Base-by-base conservation (phyloP, 495 filamentous ascomycete species). In the Paragyromitra xinjiangensis region DNA sequence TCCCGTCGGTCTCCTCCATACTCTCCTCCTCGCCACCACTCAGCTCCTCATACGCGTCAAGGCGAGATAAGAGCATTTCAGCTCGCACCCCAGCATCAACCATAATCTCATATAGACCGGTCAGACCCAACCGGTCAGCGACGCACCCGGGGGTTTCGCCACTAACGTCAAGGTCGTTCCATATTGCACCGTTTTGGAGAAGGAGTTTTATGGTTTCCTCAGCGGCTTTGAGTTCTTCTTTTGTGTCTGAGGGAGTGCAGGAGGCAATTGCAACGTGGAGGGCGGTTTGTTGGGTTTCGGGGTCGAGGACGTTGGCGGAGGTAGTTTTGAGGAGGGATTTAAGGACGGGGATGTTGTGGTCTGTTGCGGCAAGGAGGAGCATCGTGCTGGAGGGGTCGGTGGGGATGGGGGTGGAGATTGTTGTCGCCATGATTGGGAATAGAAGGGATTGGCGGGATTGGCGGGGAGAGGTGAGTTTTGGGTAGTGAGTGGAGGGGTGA, bases 61-160 rank as follows among this genome's bases (percentile, higher is more conserved):
- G 80, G 51, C 92, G 83, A 59, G 87, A 90, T 74, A 98, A 85
- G 11, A 99, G 82, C 84, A 99, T 85, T 85, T 99, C 95, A 0
- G 95, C 94, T 45, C 96, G 86, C 22, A 97, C 93, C 1, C 95
- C 95, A 0, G 96, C 94, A 83, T 96, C 93, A 1, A 98, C 94
- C 80, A 95, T 90, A 45, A 94, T 81, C 22, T 92, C 89, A 82
- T 99, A 99, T 58, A 97, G 82, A 68, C 91, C 90, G n/a, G 81
- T 85, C 75, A 91, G 83, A 0, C 90, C 91, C 14, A 97, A 84
- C 42, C 94, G 85, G 50, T 85, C 85, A 11, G 95, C 95, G 19
- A 98, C 81, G 84, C 96, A 98, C 1, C 93, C 95, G 0, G 95
- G 95, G 14, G 96, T 99, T 87, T 98, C 94, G 70, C 92, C 87